These are phyloP conservation scores for Saccharomyces mikatae DNA, from an alignment of 805 yeast species.

Conservation along the genomic window DNA sequence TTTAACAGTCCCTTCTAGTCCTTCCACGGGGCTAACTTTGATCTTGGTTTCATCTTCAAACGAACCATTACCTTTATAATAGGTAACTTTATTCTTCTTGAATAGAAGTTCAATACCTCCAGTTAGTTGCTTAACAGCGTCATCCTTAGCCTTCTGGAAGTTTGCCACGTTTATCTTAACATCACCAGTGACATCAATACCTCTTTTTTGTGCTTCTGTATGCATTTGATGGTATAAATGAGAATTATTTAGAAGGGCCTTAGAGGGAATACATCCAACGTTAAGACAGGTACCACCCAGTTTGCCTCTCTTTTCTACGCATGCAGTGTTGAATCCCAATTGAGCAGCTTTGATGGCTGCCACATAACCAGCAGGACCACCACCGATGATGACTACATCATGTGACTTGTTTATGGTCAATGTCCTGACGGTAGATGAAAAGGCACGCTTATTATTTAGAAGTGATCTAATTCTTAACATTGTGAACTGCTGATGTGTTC, in stretches of 20 bases:
- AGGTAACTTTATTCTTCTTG: constrained; percentile 91
- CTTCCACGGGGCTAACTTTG: constrained; percentile 79
- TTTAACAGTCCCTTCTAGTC: constrained; percentile 55
- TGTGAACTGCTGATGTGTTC: background rate
- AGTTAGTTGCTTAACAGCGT: constrained; percentile 81
- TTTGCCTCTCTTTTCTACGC: constrained; percentile 92
- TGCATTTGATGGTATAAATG: constrained; percentile 83
- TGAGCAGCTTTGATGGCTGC: constrained; percentile 99
- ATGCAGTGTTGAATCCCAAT: constrained; percentile 87
- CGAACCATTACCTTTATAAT: constrained; percentile 88
- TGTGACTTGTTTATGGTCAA: constrained; percentile 39
- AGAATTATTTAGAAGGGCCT: constrained; percentile 89
- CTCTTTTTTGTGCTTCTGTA: constrained; percentile 78
- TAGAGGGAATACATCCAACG: constrained; percentile 98
- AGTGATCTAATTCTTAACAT: background rate
- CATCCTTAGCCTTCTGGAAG: constrained; percentile 88
- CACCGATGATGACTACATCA: constrained; percentile 93
- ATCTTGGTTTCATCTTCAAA: constrained; percentile 74
- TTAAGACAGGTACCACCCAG: constrained; percentile 98
- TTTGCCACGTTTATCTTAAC: constrained; percentile 66
- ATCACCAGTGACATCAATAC: constrained; percentile 70
- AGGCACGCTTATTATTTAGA: background rate
- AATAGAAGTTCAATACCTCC: constrained; percentile 90
- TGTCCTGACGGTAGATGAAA: background rate
- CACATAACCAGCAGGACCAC: constrained; percentile 99